Evolutionary conservation across 352 stramenopile genomes (phyloP), one percentile per base, ranked within the genome.

Genomic region (Pythium rishiriense): DNA sequence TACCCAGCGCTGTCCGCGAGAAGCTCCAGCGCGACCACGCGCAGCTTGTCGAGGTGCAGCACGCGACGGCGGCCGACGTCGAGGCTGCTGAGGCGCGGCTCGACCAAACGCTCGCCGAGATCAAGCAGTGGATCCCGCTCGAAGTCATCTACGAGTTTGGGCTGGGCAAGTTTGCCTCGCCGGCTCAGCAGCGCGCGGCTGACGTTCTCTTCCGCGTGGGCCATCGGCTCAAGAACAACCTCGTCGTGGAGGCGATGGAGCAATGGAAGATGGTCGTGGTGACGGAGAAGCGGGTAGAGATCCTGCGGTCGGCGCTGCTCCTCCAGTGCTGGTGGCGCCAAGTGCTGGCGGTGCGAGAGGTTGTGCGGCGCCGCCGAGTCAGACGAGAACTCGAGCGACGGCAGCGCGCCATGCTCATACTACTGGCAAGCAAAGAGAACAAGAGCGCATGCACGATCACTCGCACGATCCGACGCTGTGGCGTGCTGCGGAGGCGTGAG

Each of bases 261-360:
- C 72, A 77, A 26, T 91, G 83, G 82, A 76, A 75, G 42, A 33
- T 58, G 0, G 73, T 76, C 29, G 49, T 76, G 0, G 25, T 62
- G 7, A 21, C 39, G 14, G 53, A 63, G 14, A 67, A 74, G 29
- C 60, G 57, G 4, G 69, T 74, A 28, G 48, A 54, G 29, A 21
- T 49, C 2, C 14, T n/a, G 5, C 56, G 57, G 10, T 60, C 62
- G 0, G 39, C 78, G 15, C 43, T 61, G 3, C 47, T 82, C 21
- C 35, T 74, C 0, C 83, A 91, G 61, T 91, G 80, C 49, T 87
- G 78, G 80, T 90, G 83, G 78, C 71, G 83, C 2, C 71, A 81
- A 37, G n/a, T 81, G 3, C 46, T 65, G 11, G 78, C 83, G 0
- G 33, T 64, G 1, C 48, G 57, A 33, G 70, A 79, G 35, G 48